A percentile compares a stretch with the other conserved stretches of the same genome.
These are phyloP conservation scores for Schoenoplectus triqueter DNA, from an alignment of 202 grass and related monocot genomes.

Conservation along the genomic window DNA sequence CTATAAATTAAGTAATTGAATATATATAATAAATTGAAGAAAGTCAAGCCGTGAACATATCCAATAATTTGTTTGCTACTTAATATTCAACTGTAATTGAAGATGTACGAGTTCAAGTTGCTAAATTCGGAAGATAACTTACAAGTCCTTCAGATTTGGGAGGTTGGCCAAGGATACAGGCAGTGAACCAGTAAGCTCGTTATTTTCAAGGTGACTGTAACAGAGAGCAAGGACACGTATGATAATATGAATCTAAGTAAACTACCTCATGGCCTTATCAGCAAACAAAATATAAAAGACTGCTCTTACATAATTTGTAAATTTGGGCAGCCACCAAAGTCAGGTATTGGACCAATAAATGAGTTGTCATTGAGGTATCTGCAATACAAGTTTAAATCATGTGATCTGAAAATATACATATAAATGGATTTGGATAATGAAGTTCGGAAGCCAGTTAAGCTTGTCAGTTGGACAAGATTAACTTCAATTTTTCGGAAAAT, in stretches of 20 bases:
- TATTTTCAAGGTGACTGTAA: slow-evolving; percentile 94
- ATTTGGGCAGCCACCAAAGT: slow-evolving; percentile 77
- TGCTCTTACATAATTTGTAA: slow-evolving; percentile 76
- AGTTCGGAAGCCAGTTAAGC: neutral
- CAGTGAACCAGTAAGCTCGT: slow-evolving; percentile 67
- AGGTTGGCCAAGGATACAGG: slow-evolving; percentile 68
- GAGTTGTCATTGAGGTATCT: slow-evolving; percentile 75
- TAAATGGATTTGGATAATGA: neutral
- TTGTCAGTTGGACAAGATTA: neutral
- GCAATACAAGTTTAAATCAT: slow-evolving; percentile 40
- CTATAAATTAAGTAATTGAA: no score
- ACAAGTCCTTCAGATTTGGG: slow-evolving; percentile 83
- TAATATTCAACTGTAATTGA: neutral
- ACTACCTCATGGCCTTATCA: neutral
- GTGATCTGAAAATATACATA: neutral
- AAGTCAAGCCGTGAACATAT: no score
- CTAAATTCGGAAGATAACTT: slow-evolving; percentile 45
- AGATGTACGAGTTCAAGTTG: neutral
- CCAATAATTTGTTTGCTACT: no score
- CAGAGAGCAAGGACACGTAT: slow-evolving; percentile 21
- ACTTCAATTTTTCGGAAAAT: neutral
- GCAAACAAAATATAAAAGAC: slow-evolving; percentile 29
- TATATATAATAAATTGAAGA: no score
- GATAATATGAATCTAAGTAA: slow-evolving; percentile 33
- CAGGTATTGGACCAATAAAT: slow-evolving; percentile 75